These are phyloP conservation scores for Lycium barbarum DNA, from an alignment of 257 asterid genomes.

Conservation along the genomic window DNA sequence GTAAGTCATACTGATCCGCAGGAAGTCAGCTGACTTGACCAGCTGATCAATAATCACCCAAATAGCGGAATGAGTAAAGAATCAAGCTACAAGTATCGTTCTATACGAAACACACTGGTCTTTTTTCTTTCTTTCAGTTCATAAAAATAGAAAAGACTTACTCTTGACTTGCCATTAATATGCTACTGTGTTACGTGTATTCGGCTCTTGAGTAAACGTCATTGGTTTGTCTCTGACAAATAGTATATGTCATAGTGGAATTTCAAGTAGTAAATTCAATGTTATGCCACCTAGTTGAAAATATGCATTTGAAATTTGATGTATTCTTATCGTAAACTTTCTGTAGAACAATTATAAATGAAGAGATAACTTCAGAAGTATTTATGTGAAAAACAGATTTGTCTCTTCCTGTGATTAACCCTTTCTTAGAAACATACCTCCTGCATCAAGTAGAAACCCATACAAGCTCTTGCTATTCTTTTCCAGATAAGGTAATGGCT, in stretches of 20 bases:
- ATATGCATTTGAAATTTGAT: background rate
- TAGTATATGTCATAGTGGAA: background rate
- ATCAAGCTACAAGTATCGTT: too few relatives aligned
- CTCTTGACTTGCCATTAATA: background rate
- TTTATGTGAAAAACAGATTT: background rate
- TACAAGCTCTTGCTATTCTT: background rate
- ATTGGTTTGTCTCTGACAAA: background rate
- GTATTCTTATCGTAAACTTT: background rate
- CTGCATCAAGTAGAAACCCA: background rate
- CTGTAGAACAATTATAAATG: background rate
- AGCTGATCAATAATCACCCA: too few relatives aligned
- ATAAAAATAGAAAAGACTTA: too few relatives aligned
- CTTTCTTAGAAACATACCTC: background rate
- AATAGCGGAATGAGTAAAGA: too few relatives aligned
- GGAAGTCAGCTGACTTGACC: too few relatives aligned
- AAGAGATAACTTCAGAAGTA: background rate
- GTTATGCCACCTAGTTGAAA: background rate
- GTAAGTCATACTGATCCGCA: too few relatives aligned
- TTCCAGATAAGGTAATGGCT: too few relatives aligned
- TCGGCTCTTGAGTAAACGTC: background rate
- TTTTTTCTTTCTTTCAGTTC: too few relatives aligned
- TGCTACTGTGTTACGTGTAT: background rate
- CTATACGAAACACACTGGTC: too few relatives aligned
- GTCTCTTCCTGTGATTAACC: background rate
- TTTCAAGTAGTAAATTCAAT: background rate